Conservation (phyloP, 169 alveolate genomes). For the Blepharisma undulans region DNA sequence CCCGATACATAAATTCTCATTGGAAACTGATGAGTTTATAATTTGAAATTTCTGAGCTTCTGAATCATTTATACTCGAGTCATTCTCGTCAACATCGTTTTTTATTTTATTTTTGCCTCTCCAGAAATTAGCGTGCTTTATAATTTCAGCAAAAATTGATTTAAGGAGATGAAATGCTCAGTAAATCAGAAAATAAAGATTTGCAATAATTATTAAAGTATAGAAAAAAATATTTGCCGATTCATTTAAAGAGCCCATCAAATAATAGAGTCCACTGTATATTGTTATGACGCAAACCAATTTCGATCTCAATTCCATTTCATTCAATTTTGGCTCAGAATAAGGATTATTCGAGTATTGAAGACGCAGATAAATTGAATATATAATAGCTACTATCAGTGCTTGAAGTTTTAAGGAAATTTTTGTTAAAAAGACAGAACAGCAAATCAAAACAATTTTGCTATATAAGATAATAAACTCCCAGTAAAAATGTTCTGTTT, state of each 20-base stretch:
- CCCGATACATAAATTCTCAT: too few relatives aligned
- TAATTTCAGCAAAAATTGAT: too few relatives aligned
- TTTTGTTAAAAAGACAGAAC: slow-evolving; percentile 38
- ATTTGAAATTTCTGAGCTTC: too few relatives aligned
- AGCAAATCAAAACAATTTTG: slow-evolving; percentile 44
- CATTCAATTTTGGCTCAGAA: slow-evolving; percentile 9
- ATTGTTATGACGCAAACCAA: slow-evolving; percentile 35
- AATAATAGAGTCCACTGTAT: slow-evolving; percentile 41
- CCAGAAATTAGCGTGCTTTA: too few relatives aligned
- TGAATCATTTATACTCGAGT: too few relatives aligned
- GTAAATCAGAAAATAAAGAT: background rate
- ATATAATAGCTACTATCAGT: slow-evolving; percentile 28
- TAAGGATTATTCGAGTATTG: slow-evolving; percentile 41
- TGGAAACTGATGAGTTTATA: too few relatives aligned
- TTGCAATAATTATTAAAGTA: background rate
- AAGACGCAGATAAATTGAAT: background rate
- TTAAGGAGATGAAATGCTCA: background rate
- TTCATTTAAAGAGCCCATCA: background rate
- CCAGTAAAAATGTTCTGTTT: slow-evolving; percentile 42
- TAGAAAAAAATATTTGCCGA: background rate
- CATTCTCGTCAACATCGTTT: too few relatives aligned
- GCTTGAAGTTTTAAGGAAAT: slow-evolving; percentile 45
- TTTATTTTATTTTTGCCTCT: too few relatives aligned
- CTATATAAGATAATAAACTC: slow-evolving; percentile 55
- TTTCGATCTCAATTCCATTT: slow-evolving; percentile 20